Conservation (phyloP, 2,329 filamentous ascomycete genomes). For the Trichocomaceae sp. region DNA sequence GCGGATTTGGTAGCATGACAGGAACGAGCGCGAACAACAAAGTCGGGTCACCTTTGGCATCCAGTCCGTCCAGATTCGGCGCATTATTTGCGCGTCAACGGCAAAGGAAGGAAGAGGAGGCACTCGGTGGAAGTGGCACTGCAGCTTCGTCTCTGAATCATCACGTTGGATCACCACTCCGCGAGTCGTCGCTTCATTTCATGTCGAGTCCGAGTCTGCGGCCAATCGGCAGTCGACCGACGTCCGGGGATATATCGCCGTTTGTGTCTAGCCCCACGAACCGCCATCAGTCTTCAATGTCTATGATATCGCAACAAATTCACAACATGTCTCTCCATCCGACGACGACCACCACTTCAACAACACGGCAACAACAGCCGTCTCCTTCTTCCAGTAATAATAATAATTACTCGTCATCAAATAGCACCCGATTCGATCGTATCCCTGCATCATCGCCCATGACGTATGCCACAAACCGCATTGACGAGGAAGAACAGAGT, state of each 20-base stretch:
- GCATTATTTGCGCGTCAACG: conserved; percentile 51
- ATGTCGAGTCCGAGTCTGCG: conserved; percentile 47
- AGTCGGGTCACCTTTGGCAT: conserved; percentile 51
- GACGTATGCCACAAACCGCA: conserved; percentile 33
- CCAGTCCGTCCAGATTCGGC: conserved; percentile 58
- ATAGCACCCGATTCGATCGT: conserved; percentile 19
- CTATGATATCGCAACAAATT: conserved; percentile 56
- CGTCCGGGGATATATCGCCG: conserved; percentile 44
- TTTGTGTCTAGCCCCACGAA: conserved; percentile 48
- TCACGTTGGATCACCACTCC: conserved; percentile 58
- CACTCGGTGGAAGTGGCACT: conserved; percentile 21
- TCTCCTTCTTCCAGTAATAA: conserved; percentile 31
- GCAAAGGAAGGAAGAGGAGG: conserved; percentile 47
- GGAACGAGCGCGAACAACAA: conserved; percentile 44
- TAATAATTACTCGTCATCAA: conserved; percentile 24
- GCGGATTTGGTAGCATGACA: conserved; percentile 44
- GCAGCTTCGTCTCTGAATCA: conserved; percentile 49
- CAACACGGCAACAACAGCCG: conserved; percentile 4
- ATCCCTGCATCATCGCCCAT: conserved; percentile 42
- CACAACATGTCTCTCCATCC: conserved; percentile 40
- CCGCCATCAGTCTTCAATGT: conserved; percentile 53
- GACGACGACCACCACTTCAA: conserved; percentile 17
- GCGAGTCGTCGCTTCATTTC: conserved; percentile 49
- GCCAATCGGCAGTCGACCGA: conserved; percentile 43
- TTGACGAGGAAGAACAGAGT: conserved; percentile 45